Evolutionary conservation across 176 grass and related monocot genomes (phyloP).

Genomic region (Paspalum vaginatum): DNA sequence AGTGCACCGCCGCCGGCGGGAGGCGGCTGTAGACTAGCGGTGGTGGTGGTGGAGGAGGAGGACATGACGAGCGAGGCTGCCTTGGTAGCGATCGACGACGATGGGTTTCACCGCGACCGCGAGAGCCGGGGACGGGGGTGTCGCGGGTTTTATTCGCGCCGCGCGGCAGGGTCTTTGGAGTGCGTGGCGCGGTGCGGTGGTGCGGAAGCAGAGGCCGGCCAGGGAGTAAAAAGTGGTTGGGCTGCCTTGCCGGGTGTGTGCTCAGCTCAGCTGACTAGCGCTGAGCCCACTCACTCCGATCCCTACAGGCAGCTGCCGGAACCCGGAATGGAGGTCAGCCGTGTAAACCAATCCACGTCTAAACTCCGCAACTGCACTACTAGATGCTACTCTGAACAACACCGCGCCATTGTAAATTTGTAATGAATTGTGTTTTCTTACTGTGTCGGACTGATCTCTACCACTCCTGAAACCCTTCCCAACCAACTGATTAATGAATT

Average conservation of each 20-base stretch:
- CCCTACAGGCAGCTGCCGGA: too few species aligned
- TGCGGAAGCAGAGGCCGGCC: slow-evolving; percentile 1
- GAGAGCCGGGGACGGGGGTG: neutral
- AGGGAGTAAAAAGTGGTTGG: slow-evolving; percentile 30
- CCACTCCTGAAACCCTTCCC: neutral
- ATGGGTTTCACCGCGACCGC: too few species aligned
- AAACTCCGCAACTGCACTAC: neutral
- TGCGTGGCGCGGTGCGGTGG: slow-evolving; percentile 23
- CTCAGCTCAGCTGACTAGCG: neutral
- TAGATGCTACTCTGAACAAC: too few species aligned
- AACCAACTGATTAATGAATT: neutral
- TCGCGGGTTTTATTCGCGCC: slow-evolving; percentile 34
- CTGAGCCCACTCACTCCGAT: neutral
- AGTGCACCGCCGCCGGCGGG: too few species aligned
- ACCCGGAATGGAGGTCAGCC: too few species aligned
- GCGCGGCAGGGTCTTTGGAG: slow-evolving; percentile 1
- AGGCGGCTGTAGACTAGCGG: slow-evolving; percentile 15
- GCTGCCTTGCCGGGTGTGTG: neutral
- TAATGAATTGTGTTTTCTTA: neutral
- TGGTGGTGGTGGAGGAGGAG: slow-evolving; percentile 23
- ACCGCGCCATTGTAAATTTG: too few species aligned
- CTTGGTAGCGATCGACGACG: neutral
- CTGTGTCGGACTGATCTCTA: neutral
- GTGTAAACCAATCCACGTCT: slow-evolving; percentile 9
- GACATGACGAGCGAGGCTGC: slow-evolving; percentile 39